phyloP scores from a whole-genome alignment of 805 yeast species.

The Candida patagonica region DNA sequence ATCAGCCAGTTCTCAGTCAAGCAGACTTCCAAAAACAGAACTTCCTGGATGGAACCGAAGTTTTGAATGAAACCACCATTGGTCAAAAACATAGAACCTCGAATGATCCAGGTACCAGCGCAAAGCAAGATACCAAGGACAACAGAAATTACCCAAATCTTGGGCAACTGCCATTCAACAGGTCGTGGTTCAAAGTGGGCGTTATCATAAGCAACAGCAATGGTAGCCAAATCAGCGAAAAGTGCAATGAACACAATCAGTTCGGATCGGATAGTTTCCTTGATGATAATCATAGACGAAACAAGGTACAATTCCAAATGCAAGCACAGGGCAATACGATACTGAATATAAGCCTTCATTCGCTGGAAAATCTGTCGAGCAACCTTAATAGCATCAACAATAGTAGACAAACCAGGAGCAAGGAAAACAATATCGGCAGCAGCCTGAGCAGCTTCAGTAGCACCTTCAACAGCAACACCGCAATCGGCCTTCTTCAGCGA shows the following conservation, averaged over 20 bases:
- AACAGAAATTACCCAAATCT: slow-evolving; percentile 96
- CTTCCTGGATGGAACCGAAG: slow-evolving; percentile 93
- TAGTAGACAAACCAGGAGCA: slow-evolving; percentile 82
- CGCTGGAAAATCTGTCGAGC: slow-evolving; percentile 98
- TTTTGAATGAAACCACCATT: slow-evolving; percentile 78
- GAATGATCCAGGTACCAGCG: slow-evolving; percentile 88
- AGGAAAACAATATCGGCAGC: slow-evolving; percentile 39
- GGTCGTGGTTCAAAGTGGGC: slow-evolving; percentile 93
- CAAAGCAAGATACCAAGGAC: slow-evolving; percentile 80
- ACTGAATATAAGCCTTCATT: slow-evolving; percentile 95
- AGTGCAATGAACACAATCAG: slow-evolving; percentile 92
- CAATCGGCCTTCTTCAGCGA: slow-evolving; percentile 64
- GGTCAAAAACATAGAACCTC: slow-evolving; percentile 85
- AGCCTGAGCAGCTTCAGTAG: slow-evolving; percentile 37
- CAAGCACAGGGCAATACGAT: slow-evolving; percentile 93
- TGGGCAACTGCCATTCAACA: slow-evolving; percentile 94
- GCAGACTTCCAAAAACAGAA: slow-evolving; percentile 86
- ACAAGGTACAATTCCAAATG: slow-evolving; percentile 93
- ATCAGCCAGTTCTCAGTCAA: slow-evolving; percentile 96
- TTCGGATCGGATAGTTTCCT: slow-evolving; percentile 78
- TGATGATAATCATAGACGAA: slow-evolving; percentile 91
- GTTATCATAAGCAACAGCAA: slow-evolving; percentile 94
- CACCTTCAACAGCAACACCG: slow-evolving; percentile 73
- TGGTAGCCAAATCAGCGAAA: slow-evolving; percentile 95
- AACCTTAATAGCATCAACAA: slow-evolving; percentile 89